Conservation (phyloP, 371 early-diverging fungal species). For the Nematocida sp. region DNA sequence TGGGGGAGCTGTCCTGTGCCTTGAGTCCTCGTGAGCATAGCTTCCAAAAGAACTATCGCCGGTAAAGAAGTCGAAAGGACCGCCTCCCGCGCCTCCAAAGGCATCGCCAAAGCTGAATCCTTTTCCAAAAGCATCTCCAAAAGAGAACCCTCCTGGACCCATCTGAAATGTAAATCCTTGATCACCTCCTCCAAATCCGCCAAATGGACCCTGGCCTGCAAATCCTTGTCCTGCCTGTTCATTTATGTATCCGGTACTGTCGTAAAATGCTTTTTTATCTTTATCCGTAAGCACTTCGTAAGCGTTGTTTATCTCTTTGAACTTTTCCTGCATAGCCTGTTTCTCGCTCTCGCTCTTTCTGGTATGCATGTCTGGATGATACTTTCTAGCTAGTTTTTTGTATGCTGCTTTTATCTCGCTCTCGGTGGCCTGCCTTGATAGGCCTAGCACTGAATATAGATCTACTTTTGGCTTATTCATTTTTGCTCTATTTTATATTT, state of each 20-base stretch:
- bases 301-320: slow-evolving; percentile 46
- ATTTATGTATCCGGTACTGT: slow-evolving; percentile 25
- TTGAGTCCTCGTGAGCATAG: neutral
- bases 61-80: neutral
- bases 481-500: neutral
- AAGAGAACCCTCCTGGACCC: neutral
- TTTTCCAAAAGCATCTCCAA: neutral
- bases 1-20: neutral
- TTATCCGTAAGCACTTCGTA: slow-evolving; percentile 38
- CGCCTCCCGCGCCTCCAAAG: neutral
- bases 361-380: slow-evolving; percentile 80
- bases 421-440: slow-evolving; percentile 73
- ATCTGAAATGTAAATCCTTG: neutral
- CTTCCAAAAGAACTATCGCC: neutral
- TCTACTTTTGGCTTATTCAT: slow-evolving; percentile 42
- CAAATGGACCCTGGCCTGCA: neutral
- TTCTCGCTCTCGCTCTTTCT: slow-evolving; percentile 74
- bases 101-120: neutral
- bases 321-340: slow-evolving; percentile 76
- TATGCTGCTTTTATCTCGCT: slow-evolving; percentile 86
- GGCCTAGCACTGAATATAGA: slow-evolving; percentile 69
- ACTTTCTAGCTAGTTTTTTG: slow-evolving; percentile 79
- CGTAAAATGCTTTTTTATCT: slow-evolving; percentile 25
- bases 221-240: neutral
- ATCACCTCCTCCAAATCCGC: neutral